These are phyloP conservation scores for Linnemannia hyalina DNA, from an alignment of 192 early-diverging fungal species.

Conservation along the genomic window DNA sequence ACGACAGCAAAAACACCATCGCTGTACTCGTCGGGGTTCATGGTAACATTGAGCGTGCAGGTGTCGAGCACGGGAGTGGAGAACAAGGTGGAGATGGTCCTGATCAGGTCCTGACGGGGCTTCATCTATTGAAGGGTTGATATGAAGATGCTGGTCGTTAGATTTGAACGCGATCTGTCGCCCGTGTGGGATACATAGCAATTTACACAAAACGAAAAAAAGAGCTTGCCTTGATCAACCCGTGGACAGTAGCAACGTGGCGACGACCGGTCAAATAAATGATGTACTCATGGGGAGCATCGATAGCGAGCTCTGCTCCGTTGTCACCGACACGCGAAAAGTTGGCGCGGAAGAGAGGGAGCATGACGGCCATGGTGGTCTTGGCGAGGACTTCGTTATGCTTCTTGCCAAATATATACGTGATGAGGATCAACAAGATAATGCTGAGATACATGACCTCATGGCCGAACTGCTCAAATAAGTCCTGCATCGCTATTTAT, in stretches of 20 bases:
- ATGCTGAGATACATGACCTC: constrained; percentile 39
- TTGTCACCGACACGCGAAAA: constrained; percentile 54
- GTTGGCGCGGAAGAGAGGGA: constrained; percentile 51
- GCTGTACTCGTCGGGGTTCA: constrained; percentile 49
- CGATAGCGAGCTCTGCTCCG: constrained; percentile 51
- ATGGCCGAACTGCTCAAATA: constrained; percentile 22
- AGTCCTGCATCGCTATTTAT: constrained; percentile 25
- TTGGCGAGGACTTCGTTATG: constrained; percentile 53
- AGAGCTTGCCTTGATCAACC: constrained; percentile 46
- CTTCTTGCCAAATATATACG: constrained; percentile 40
- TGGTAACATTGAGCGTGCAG: constrained; percentile 53
- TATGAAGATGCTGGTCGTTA: neutral
- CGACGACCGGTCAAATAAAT: constrained; percentile 54
- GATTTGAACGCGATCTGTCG: neutral
- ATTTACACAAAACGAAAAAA: neutral
- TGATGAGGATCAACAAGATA: constrained; percentile 36
- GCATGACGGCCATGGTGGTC: constrained; percentile 56
- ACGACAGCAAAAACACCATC: constrained; percentile 53
- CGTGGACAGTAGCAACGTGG: constrained; percentile 52
- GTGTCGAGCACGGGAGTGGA: constrained; percentile 28
- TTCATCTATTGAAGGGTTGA: constrained; percentile 28
- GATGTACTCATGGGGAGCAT: constrained; percentile 53
- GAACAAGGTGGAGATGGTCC: constrained; percentile 35
- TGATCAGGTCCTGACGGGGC: constrained; percentile 52
- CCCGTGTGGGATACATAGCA: no score